Conservation (phyloP, 2,329 filamentous ascomycete species). For the Microcyclospora tardicrescens region DNA sequence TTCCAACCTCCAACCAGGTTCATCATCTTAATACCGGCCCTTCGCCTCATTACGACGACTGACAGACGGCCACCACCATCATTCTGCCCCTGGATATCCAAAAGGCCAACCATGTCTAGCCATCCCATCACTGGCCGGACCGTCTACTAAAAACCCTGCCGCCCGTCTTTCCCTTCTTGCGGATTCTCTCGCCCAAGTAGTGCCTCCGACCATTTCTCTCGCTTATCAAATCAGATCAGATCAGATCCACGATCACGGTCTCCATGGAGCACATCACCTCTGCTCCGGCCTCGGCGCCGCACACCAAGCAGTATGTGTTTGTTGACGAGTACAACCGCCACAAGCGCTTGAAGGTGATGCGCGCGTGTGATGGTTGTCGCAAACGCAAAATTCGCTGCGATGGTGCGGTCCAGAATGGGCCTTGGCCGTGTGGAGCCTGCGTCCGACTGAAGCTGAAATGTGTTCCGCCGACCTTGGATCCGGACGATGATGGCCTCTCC, state of each 20-base stretch:
- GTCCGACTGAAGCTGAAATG: constrained; percentile 85
- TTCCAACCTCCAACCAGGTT: neutral
- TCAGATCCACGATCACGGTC: too few species aligned
- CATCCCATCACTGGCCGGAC: too few species aligned
- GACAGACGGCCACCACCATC: neutral
- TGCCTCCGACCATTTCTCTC: too few species aligned
- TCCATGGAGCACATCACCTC: constrained; percentile 6
- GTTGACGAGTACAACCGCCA: constrained; percentile 98
- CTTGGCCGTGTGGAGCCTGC: constrained; percentile 90
- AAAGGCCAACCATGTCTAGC: too few species aligned
- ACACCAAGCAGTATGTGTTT: constrained; percentile 95
- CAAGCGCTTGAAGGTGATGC: constrained; percentile 94
- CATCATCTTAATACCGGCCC: neutral
- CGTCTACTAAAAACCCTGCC: too few species aligned
- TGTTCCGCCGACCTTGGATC: constrained; percentile 71
- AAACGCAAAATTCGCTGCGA: constrained; percentile 97
- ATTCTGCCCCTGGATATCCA: neutral
- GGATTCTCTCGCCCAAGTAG: too few species aligned
- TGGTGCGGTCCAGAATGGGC: constrained; percentile 83
- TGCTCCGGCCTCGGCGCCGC: constrained; percentile 45
- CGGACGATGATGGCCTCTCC: constrained; percentile 43
- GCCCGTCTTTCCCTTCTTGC: too few species aligned
- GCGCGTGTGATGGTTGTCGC: constrained; percentile 89
- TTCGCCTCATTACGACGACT: neutral
- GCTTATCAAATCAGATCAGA: too few species aligned